phyloP scores from a whole-genome alignment of 2,329 filamentous ascomycete species.

The Plenodomus lindquistii region DNA sequence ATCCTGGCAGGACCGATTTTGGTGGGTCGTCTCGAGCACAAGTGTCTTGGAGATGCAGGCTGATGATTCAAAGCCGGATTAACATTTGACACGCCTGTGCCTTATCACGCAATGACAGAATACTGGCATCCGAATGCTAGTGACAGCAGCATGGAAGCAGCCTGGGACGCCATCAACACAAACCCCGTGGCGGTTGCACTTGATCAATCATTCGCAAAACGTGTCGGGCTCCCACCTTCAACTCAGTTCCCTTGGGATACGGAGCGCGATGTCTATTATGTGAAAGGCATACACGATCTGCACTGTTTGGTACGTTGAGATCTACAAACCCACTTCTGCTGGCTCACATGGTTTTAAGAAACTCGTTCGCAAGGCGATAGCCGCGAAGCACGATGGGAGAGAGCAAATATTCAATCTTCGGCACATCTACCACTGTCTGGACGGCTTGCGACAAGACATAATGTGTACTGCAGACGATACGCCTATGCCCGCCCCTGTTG shows the following conservation, averaged over 20 bases:
- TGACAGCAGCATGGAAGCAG: conserved; percentile 28
- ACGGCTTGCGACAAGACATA: conserved; percentile 40
- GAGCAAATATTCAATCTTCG: conserved; percentile 27
- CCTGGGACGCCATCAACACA: conserved; percentile 42
- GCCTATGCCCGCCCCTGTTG: conserved; percentile 34
- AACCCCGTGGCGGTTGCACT: conserved; percentile 38
- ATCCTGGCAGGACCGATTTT: conserved; percentile 2
- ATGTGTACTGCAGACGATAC: conserved; percentile 43
- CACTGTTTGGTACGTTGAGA: conserved; percentile 34
- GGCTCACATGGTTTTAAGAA: conserved; percentile 23
- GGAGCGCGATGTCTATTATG: conserved; percentile 39
- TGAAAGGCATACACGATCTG: conserved; percentile 41
- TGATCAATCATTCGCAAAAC: conserved; percentile 29
- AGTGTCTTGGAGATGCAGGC: background rate
- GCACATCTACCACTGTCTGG: conserved; percentile 41
- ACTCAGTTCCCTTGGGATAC: conserved; percentile 43
- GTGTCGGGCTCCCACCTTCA: conserved; percentile 28
- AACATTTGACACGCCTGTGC: conserved; percentile 30
- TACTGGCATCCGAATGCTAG: conserved; percentile 39
- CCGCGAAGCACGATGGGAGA: conserved; percentile 29
- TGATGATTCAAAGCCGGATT: conserved; percentile 26
- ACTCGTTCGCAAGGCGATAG: conserved; percentile 40
- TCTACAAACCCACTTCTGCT: background rate
- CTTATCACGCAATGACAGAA: conserved; percentile 32
- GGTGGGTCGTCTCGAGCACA: background rate